Evolutionary conservation across 140 eudicot species (phyloP).

Genomic region (Ambrosia hybrid): DNA sequence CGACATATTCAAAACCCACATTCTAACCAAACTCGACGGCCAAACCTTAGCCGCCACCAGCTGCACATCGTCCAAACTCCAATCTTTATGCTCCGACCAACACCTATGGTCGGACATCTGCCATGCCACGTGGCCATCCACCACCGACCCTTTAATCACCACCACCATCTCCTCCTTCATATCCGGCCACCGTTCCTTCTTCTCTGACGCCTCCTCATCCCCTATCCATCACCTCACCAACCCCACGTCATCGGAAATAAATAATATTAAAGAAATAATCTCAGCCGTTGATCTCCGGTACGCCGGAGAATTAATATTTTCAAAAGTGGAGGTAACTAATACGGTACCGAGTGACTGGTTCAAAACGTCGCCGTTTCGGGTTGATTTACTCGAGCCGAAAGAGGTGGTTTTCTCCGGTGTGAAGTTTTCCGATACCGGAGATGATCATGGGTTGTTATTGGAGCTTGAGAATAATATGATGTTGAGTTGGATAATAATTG

Average conservation of each 20-base stretch:
- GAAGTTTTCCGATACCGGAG: constrained; percentile 16
- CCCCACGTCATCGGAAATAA: background rate
- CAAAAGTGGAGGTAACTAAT: constrained; percentile 44
- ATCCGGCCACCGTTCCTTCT: constrained; percentile 49
- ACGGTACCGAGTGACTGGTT: constrained; percentile 55
- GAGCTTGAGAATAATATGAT: constrained; percentile 34
- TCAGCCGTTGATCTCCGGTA: constrained; percentile 68
- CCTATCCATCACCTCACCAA: constrained; percentile 26
- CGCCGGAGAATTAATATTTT: constrained; percentile 32
- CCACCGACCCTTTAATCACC: constrained; percentile 21
- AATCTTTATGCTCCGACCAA: constrained; percentile 43
- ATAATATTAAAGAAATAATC: constrained; percentile 39
- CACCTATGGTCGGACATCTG: constrained; percentile 59
- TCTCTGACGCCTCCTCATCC: constrained; percentile 37
- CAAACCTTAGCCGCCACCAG: constrained; percentile 51
- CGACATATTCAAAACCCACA: constrained; percentile 58
- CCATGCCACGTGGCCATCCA: constrained; percentile 38
- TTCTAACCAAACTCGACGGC: constrained; percentile 68
- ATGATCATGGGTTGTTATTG: constrained; percentile 9
- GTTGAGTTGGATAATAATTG: constrained; percentile 76
- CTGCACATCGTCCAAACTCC: constrained; percentile 40
- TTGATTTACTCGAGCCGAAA: constrained; percentile 64
- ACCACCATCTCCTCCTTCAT: constrained; percentile 35
- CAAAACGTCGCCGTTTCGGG: constrained; percentile 52
- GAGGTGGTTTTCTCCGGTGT: constrained; percentile 49